Evolutionary conservation across 139 green algal species (phyloP).

Genomic region (Micromonas pusilla): DNA sequence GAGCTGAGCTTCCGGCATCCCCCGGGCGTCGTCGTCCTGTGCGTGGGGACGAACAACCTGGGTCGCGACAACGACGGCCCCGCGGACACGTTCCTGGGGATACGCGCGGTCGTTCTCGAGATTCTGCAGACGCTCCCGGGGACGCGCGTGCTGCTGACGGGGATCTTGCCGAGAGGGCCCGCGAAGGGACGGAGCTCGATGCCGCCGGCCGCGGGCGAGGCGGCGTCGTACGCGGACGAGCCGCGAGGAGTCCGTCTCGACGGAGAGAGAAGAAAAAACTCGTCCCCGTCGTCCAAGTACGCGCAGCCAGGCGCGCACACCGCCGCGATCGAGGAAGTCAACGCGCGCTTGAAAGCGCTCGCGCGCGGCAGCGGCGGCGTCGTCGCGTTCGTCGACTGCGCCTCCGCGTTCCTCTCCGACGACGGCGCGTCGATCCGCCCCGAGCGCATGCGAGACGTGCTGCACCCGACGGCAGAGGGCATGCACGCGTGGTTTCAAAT

Average conservation of each 20-base stretch:
- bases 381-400: slow-evolving; percentile 5
- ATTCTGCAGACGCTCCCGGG: not conserved
- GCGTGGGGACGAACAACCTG: slow-evolving; percentile 7
- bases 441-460: slow-evolving; percentile 8
- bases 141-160: not conserved
- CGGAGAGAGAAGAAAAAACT: not conserved
- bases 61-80: slow-evolving; percentile 6
- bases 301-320: not conserved
- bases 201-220: not conserved
- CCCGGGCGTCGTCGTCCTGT: slow-evolving; percentile 2
- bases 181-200: not conserved
- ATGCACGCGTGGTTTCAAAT: not conserved
- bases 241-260: too few relatives aligned
- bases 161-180: not conserved
- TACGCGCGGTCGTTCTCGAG: not conserved
- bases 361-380: not conserved
- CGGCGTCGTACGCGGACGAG: not conserved
- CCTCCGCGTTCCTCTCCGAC: not conserved
- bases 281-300: not conserved
- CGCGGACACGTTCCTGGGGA: not conserved
- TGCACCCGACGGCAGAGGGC: not conserved
- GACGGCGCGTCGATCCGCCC: not conserved
- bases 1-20: slow-evolving; percentile 1
- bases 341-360: not conserved
- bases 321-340: not conserved